Evolutionary conservation across 306 rosid species (phyloP).

Genomic region (Rosa multiflora): DNA sequence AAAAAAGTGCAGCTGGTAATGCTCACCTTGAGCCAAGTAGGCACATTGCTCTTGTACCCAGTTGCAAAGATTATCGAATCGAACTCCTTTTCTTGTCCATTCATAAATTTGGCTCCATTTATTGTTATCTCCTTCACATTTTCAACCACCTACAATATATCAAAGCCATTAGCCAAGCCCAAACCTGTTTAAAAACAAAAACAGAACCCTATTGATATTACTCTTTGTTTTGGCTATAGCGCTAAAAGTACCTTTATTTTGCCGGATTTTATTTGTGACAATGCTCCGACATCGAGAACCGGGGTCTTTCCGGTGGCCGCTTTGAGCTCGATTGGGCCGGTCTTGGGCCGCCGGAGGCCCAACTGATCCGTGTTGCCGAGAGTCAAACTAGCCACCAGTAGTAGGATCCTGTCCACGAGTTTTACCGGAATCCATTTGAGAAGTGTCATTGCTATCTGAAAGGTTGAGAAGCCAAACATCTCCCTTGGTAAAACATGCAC

Average conservation of each 20-base stretch:
- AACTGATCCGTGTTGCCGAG: conserved; percentile 71
- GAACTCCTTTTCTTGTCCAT: conserved; percentile 85
- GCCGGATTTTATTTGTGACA: conserved; percentile 63
- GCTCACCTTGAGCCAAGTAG: conserved; percentile 90
- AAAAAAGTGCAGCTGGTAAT: conserved; percentile 26
- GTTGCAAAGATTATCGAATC: conserved; percentile 93
- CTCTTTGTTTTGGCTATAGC: not conserved
- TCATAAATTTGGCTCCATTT: conserved; percentile 75
- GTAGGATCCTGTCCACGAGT: conserved; percentile 67
- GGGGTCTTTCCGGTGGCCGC: conserved; percentile 88
- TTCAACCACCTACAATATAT: conserved; percentile 50
- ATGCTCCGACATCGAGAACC: conserved; percentile 83
- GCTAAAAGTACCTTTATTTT: conserved; percentile 66
- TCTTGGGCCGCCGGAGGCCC: conserved; percentile 86
- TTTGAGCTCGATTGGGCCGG: conserved; percentile 88
- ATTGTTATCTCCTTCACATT: conserved; percentile 89
- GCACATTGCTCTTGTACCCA: conserved; percentile 98
- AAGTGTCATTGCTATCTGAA: conserved; percentile 73
- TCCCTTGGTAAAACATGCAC: conserved; percentile 92
- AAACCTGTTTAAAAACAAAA: not conserved
- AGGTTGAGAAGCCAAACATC: conserved; percentile 81
- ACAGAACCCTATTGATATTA: not conserved
- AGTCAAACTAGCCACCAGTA: conserved; percentile 40
- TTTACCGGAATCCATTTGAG: conserved; percentile 67
- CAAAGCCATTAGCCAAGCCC: conserved; percentile 9